Percentiles rank a stretch among this genome's conserved stretches.
These are phyloP conservation scores for Microcos paniculata DNA, from an alignment of 345 rosid genomes.

Conservation along the genomic window DNA sequence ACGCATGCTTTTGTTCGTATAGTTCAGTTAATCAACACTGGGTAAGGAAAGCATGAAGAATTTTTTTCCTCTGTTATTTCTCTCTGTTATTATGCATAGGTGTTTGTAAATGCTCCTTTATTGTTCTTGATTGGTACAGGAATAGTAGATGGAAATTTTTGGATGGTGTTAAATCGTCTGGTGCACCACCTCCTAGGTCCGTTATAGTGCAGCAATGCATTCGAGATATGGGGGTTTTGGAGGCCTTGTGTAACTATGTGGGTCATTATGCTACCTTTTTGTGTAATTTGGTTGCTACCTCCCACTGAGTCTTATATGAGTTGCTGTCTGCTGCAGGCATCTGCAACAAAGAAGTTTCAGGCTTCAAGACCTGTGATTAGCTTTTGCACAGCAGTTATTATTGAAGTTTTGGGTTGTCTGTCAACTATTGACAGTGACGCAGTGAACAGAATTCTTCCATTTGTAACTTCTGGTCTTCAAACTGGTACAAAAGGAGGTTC, in stretches of 20 bases:
- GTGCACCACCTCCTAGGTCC: constrained; percentile 84
- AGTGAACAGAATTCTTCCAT: constrained; percentile 77
- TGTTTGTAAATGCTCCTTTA: constrained; percentile 3
- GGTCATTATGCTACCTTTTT: constrained; percentile 25
- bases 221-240: constrained; percentile 80
- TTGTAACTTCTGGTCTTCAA: constrained; percentile 73
- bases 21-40: constrained; percentile 65
- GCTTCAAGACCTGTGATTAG: constrained; percentile 59
- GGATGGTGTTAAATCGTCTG: constrained; percentile 77
- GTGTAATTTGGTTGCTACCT: constrained; percentile 11
- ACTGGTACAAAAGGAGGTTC: constrained; percentile 47
- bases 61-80: not conserved
- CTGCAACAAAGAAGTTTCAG: constrained; percentile 64
- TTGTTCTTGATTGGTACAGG: constrained; percentile 38
- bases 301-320: constrained; percentile 13
- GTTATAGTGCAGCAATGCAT: constrained; percentile 88
- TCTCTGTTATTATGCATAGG: not conserved
- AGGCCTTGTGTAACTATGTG: constrained; percentile 79
- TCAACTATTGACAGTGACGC: constrained; percentile 55
- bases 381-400: constrained; percentile 81
- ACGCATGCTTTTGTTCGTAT: constrained; percentile 83
- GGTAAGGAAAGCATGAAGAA: constrained; percentile 41
- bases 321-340: constrained; percentile 48
- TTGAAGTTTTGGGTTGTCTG: constrained; percentile 72
- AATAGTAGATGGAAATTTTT: constrained; percentile 90